Percentiles rank a stretch among this genome's conserved stretches.
Conservation (phyloP, 768 basidiomycete species). For the Lentinula sp. region DNA sequence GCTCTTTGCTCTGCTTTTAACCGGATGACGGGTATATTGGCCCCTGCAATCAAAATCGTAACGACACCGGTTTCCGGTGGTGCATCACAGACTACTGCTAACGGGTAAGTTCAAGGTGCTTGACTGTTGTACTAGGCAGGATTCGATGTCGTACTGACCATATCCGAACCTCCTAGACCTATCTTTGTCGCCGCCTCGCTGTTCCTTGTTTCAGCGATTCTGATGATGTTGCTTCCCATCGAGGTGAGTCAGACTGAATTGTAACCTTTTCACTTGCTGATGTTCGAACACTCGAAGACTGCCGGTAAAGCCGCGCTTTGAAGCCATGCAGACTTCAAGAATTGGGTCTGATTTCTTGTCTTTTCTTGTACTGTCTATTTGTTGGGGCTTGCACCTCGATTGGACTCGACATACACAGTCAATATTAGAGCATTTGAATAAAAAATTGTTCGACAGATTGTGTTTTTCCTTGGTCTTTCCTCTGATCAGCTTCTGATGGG, state of each 20-base stretch:
- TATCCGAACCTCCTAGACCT: slow-evolving; percentile 23
- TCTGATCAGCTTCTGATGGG: no score
- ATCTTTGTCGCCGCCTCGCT: slow-evolving; percentile 42
- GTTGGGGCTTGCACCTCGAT: no score
- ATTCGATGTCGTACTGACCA: neutral
- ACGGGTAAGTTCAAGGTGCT: slow-evolving; percentile 21
- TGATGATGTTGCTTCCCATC: slow-evolving; percentile 39
- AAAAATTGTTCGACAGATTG: no score
- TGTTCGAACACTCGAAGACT: slow-evolving; percentile 13
- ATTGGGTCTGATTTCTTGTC: no score
- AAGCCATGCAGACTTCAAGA: no score
- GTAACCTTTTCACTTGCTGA: neutral
- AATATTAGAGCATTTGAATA: no score
- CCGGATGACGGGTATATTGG: slow-evolving; percentile 39
- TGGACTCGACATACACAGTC: no score
- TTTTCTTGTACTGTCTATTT: no score
- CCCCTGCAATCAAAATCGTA: slow-evolving; percentile 43
- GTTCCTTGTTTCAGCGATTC: slow-evolving; percentile 33
- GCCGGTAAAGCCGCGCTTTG: slow-evolving; percentile 26
- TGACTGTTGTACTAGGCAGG: neutral
- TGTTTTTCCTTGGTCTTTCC: no score
- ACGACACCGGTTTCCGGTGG: slow-evolving; percentile 27
- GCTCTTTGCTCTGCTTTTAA: slow-evolving; percentile 44
- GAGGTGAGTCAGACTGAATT: slow-evolving; percentile 24
- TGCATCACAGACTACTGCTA: slow-evolving; percentile 23